phyloP scores from a whole-genome alignment of 129 eudicot species.

The Chrysanthemum makinoi region DNA sequence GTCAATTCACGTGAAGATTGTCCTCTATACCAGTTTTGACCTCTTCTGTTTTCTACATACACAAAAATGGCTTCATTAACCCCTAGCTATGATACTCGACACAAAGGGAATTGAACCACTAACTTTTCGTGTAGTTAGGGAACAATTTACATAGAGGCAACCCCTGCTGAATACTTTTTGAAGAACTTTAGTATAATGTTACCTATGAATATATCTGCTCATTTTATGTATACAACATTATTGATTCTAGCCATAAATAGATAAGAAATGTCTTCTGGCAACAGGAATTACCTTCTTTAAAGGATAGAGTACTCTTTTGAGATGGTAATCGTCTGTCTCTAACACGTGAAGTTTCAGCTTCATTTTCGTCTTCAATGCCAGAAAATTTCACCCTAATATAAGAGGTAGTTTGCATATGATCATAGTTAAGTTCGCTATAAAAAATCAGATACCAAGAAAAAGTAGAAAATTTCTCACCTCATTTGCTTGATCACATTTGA shows the following conservation, averaged over 20 bases:
- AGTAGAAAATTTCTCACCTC: constrained; percentile 42
- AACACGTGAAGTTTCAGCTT: constrained; percentile 36
- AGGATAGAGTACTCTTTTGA: constrained; percentile 52
- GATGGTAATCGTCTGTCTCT: constrained; percentile 43
- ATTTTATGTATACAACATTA: too few species aligned
- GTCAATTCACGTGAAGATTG: constrained; percentile 59
- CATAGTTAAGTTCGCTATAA: not conserved
- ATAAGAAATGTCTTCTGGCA: not conserved
- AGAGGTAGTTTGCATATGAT: not conserved
- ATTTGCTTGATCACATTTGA: constrained; percentile 62
- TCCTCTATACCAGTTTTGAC: constrained; percentile 62
- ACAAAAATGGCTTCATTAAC: not conserved
- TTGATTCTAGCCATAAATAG: too few species aligned
- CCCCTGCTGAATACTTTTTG: too few species aligned
- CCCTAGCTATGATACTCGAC: too few species aligned
- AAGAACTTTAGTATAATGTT: too few species aligned
- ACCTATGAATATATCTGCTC: too few species aligned
- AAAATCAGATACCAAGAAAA: not conserved
- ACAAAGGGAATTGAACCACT: too few species aligned
- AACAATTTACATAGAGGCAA: too few species aligned
- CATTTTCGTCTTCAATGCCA: constrained; percentile 39
- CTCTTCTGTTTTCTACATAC: constrained; percentile 49
- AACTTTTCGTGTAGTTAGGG: too few species aligned
- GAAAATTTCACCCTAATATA: constrained; percentile 48
- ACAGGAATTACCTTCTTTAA: constrained; percentile 48